Evolutionary conservation across 768 basidiomycete genomes (phyloP).

Genomic region (Lactarius pseudohatsudake): DNA sequence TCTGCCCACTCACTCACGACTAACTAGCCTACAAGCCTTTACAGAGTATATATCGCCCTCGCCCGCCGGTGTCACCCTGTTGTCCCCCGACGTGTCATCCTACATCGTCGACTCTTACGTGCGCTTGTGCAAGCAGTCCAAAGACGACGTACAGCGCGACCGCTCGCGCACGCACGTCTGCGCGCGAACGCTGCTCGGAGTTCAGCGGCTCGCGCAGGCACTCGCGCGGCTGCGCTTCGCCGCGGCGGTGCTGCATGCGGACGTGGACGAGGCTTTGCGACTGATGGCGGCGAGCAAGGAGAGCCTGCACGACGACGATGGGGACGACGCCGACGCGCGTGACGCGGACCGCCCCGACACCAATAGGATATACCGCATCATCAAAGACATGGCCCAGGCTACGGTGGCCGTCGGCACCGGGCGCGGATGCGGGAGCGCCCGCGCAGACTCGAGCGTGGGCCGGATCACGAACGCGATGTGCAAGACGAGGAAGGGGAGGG

Average conservation of each 20-base stretch:
- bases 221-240: constrained; percentile 89
- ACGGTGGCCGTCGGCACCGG: constrained; percentile 37
- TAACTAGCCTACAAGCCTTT: constrained; percentile 8
- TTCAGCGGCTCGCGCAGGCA: constrained; percentile 90
- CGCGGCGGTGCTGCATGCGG: constrained; percentile 72
- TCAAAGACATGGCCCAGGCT: constrained; percentile 75
- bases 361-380: constrained; percentile 46
- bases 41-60: constrained; percentile 92
- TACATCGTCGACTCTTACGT: constrained; percentile 99
- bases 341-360: constrained; percentile 61
- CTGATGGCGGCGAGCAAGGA: constrained; percentile 97
- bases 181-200: constrained; percentile 87
- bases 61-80: constrained; percentile 86
- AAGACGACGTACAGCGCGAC: constrained; percentile 85
- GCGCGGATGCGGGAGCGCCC: constrained; percentile 50
- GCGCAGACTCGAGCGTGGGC: constrained; percentile 53
- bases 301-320: constrained; percentile 78
- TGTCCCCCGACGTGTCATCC: constrained; percentile 82
- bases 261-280: constrained; percentile 95
- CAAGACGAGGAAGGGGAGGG: constrained; percentile 51
- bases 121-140: constrained; percentile 87
- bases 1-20: constrained; percentile 5
- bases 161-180: constrained; percentile 92
- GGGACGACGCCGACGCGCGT: constrained; percentile 49
- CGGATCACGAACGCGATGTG: constrained; percentile 64